Conservation (phyloP, 371 early-diverging fungal species). For the Haplosporangium sp. region DNA sequence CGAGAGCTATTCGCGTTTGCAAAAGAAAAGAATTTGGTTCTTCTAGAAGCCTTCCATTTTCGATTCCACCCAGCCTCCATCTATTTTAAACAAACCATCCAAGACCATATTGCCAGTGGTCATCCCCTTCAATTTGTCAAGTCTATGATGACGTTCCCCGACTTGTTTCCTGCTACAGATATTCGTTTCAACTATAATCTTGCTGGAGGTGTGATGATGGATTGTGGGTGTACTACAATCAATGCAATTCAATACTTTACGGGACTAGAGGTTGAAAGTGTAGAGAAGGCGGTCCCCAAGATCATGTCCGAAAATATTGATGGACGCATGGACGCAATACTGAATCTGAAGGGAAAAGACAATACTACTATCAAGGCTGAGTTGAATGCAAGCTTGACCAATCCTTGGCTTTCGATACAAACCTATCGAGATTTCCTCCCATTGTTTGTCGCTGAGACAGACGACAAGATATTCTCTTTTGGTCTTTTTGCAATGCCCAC, state of each 20-base stretch:
- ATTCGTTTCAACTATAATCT: conserved; percentile 58
- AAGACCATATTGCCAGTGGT: conserved; percentile 17
- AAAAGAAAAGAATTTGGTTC: conserved; percentile 44
- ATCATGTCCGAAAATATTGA: conserved; percentile 29
- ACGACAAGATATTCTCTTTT: conserved; percentile 49
- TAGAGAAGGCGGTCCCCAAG: conserved; percentile 26
- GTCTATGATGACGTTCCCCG: conserved; percentile 11
- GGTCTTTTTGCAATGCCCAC: conserved; percentile 48
- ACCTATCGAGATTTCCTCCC: conserved; percentile 23
- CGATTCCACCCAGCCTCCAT: conserved; percentile 57
- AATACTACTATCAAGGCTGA: background rate
- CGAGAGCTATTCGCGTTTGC: conserved; percentile 32
- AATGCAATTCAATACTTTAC: conserved; percentile 52
- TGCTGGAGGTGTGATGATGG: conserved; percentile 62
- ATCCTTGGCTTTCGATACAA: conserved; percentile 23
- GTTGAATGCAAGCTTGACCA: conserved; percentile 14
- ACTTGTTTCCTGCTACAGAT: conserved; percentile 35
- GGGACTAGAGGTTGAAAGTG: conserved; percentile 25
- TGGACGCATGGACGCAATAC: conserved; percentile 26
- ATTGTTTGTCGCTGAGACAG: conserved; percentile 29
- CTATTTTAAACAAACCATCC: conserved; percentile 32
- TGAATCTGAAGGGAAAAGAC: conserved; percentile 16
- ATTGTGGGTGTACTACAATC: conserved; percentile 56
- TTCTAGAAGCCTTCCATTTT: conserved; percentile 63
- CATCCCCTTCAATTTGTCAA: conserved; percentile 15